Conservation (phyloP, 1,284 basidiomycete genomes). For the Apiotrichum sp. region DNA sequence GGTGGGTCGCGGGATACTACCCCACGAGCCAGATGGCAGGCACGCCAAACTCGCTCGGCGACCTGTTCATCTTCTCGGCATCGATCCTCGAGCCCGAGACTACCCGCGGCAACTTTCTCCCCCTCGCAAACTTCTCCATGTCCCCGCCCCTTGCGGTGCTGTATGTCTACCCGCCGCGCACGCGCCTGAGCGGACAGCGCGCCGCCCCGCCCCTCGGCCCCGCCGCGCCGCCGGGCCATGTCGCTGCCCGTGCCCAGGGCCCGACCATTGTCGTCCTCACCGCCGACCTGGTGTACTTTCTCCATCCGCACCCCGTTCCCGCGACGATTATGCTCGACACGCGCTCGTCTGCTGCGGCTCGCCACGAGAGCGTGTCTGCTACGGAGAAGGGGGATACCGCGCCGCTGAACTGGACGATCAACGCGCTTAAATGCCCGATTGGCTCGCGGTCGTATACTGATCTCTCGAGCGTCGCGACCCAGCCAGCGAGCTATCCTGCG, state of each 20-base stretch:
- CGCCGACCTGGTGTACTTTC: slow-evolving; percentile 19
- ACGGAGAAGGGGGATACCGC: slow-evolving; percentile 6
- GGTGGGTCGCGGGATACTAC: slow-evolving; percentile 27
- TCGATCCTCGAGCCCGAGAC: slow-evolving; percentile 26
- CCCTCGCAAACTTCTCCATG: slow-evolving; percentile 25
- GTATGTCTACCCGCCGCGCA: slow-evolving; percentile 31
- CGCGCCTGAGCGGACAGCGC: slow-evolving; percentile 11
- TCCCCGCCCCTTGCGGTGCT: slow-evolving; percentile 22
- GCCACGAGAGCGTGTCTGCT: slow-evolving; percentile 5
- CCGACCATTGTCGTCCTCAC: slow-evolving; percentile 30
- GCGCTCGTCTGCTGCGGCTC: slow-evolving; percentile 7
- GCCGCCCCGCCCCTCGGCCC: slow-evolving; percentile 27
- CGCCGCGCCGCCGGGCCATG: slow-evolving; percentile 17
- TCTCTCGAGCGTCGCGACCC: slow-evolving; percentile 6
- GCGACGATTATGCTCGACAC: slow-evolving; percentile 14
- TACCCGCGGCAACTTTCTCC: slow-evolving; percentile 11
- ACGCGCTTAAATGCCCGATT: slow-evolving; percentile 22
- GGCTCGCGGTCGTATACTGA: slow-evolving; percentile 12
- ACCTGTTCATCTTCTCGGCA: slow-evolving; percentile 15
- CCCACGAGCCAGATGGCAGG: not conserved
- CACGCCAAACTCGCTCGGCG: not conserved
- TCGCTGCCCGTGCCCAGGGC: slow-evolving; percentile 13
- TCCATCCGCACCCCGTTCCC: slow-evolving; percentile 23
- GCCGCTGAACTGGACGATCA: slow-evolving; percentile 23
- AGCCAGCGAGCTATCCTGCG: slow-evolving; percentile 1